phyloP scores from a whole-genome alignment of 1,284 basidiomycete genomes.

The Ustilago esculenta region DNA sequence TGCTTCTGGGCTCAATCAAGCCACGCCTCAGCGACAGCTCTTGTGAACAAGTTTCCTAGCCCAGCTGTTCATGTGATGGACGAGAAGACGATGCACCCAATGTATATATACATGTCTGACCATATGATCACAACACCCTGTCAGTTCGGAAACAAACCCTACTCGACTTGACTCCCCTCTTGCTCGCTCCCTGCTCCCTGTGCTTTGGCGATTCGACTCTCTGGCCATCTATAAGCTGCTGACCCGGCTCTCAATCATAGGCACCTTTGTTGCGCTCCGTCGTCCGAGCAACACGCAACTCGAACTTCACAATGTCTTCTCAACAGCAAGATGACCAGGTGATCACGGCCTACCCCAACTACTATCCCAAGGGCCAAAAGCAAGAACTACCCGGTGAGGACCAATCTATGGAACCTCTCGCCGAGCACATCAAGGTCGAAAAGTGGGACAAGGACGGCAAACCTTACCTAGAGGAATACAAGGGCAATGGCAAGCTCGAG shows the following conservation, averaged over 20 bases:
- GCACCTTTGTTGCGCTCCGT: neutral
- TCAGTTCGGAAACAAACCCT: too few relatives aligned
- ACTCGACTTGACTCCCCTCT: neutral
- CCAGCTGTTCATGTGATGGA: neutral
- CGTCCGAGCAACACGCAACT: neutral
- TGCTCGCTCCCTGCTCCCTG: neutral
- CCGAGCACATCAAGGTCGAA: constrained; percentile 72
- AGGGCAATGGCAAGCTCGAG: constrained; percentile 71
- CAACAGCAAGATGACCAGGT: constrained; percentile 36
- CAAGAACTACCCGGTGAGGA: constrained; percentile 52
- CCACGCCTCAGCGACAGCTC: too few relatives aligned
- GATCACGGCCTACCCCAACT: constrained; percentile 58
- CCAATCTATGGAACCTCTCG: constrained; percentile 67
- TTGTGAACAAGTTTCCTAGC: too few relatives aligned
- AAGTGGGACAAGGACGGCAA: constrained; percentile 74
- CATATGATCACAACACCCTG: too few relatives aligned
- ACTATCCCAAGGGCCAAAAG: constrained; percentile 47
- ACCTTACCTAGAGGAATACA: constrained; percentile 72
- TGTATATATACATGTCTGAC: constrained; percentile 7
- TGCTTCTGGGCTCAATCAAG: too few relatives aligned
- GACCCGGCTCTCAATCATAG: neutral
- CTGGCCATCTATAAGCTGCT: neutral
- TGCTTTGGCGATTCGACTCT: neutral
- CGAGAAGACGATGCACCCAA: neutral
- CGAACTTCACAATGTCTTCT: constrained; percentile 30